phyloP scores from a whole-genome alignment of 73 alveolate species.

The Stentor roeselii region DNA sequence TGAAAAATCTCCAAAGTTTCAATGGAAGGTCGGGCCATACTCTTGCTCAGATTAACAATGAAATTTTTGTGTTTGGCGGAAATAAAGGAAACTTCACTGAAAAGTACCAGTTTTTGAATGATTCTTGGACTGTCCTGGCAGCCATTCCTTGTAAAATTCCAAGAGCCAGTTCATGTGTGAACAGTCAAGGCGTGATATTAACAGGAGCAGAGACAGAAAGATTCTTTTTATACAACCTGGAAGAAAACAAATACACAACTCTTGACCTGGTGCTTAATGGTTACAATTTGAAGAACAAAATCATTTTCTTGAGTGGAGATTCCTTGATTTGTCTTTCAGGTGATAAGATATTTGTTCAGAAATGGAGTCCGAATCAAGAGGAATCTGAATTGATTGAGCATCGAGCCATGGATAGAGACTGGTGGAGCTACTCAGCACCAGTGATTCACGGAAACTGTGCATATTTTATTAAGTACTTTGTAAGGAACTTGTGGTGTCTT shows the following conservation, averaged over 20 bases:
- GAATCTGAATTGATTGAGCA: no score
- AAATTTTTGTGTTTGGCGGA: neutral
- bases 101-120: neutral
- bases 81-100: neutral
- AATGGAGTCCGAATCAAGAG: no score
- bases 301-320: neutral
- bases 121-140: neutral
- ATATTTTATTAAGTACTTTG: no score
- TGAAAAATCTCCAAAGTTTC: neutral
- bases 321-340: neutral
- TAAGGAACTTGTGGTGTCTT: no score
- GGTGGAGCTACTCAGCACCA: no score
- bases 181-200: neutral
- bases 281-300: no score
- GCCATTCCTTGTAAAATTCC: neutral
- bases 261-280: neutral
- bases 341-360: neutral
- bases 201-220: neutral
- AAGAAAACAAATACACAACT: neutral
- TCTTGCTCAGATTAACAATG: no score
- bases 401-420: no score
- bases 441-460: no score
- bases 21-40: conserved; percentile 2
- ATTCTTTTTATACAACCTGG: neutral
- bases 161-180: neutral